phyloP scores from a whole-genome alignment of 192 early-diverging fungal species.

The Gonapodya sp. region DNA sequence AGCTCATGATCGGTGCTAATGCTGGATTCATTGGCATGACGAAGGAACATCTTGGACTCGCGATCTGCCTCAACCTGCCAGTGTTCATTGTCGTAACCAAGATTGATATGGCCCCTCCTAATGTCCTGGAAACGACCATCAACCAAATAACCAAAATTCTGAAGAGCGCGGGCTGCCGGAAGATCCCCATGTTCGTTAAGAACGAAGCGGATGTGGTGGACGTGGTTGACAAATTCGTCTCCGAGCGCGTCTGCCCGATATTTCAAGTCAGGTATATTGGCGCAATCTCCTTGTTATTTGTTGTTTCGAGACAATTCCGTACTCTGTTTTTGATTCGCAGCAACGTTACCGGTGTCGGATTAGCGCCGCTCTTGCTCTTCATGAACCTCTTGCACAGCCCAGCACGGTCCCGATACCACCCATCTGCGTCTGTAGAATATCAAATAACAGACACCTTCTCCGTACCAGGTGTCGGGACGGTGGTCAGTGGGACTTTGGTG shows the following conservation, averaged over 20 bases:
- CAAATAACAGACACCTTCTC: slow-evolving; percentile 85
- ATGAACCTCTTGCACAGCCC: slow-evolving; percentile 68
- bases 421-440: slow-evolving; percentile 52
- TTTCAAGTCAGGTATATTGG: slow-evolving; percentile 59
- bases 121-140: slow-evolving; percentile 72
- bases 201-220: slow-evolving; percentile 64
- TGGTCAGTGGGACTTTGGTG: slow-evolving; percentile 71
- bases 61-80: slow-evolving; percentile 68
- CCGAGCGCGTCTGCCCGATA: slow-evolving; percentile 85
- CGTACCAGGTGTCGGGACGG: slow-evolving; percentile 86
- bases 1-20: not conserved
- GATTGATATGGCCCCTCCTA: slow-evolving; percentile 84
- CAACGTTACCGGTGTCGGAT: slow-evolving; percentile 76
- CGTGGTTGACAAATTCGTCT: slow-evolving; percentile 71
- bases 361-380: slow-evolving; percentile 66
- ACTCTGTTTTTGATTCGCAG: slow-evolving; percentile 15
- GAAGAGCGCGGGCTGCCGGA: slow-evolving; percentile 80
- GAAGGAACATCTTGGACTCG: slow-evolving; percentile 66
- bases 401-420: slow-evolving; percentile 49
- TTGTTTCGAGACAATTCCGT: not conserved
- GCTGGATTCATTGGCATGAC: slow-evolving; percentile 2
- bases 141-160: slow-evolving; percentile 73
- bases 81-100: slow-evolving; percentile 81
- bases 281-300: not conserved
- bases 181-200: slow-evolving; percentile 80